Percentiles rank a stretch among this genome's conserved stretches.
Conservation (phyloP, 164 flowering plant species). For the Amborella trichopoda region DNA sequence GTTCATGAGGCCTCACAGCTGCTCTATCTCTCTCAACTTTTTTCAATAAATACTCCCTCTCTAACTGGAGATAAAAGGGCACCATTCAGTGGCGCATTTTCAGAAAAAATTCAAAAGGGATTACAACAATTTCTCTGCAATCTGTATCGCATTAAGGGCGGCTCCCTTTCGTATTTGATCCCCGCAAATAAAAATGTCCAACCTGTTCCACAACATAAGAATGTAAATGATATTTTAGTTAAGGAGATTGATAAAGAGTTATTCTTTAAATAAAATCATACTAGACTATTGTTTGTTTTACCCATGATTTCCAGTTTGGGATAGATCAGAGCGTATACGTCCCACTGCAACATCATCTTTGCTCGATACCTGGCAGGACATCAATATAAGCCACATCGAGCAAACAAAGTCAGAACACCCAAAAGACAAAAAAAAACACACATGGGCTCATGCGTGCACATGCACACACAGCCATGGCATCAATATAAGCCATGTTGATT, state of each 20-base stretch:
- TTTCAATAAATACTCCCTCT: too few relatives aligned
- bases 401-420: neutral
- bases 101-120: too few relatives aligned
- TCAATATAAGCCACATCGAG: too few relatives aligned
- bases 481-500: too few relatives aligned
- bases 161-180: constrained; percentile 99
- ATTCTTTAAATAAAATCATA: too few relatives aligned
- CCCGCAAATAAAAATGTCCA: constrained; percentile 94
- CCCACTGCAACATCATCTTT: constrained; percentile 98
- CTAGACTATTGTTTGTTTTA: constrained; percentile 23
- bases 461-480: neutral
- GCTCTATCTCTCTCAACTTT: too few relatives aligned
- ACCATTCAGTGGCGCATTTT: too few relatives aligned
- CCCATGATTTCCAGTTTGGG: constrained; percentile 83
- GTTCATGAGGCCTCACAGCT: too few relatives aligned
- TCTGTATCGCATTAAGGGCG: constrained; percentile 93
- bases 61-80: too few relatives aligned
- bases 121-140: constrained; percentile 81
- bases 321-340: constrained; percentile 77
- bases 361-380: constrained; percentile 38
- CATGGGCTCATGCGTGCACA: neutral
- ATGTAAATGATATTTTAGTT: too few relatives aligned
- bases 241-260: too few relatives aligned
- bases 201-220: constrained; percentile 43
- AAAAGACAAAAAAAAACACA: neutral